Conservation (phyloP, 148 eudicot species). For the Tetragonia tetragonoides region DNA sequence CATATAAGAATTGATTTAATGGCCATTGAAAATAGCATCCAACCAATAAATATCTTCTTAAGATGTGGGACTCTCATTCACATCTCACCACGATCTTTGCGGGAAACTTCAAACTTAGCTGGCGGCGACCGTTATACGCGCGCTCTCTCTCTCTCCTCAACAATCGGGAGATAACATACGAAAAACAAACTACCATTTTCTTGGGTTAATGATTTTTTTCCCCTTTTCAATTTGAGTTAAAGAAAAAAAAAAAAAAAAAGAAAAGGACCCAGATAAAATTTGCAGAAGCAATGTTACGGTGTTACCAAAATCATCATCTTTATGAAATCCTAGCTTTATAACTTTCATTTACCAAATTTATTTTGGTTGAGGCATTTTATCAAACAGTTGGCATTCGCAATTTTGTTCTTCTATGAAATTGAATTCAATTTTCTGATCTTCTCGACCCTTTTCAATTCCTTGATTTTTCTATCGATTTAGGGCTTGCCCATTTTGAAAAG, state of each 20-base stretch:
- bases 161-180: background rate
- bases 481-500: background rate
- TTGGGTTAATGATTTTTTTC: background rate
- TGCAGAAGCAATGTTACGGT: background rate
- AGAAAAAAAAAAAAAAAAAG: background rate
- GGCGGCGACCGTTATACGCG: conserved; percentile 16
- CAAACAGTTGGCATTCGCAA: conserved; percentile 10
- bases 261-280: background rate
- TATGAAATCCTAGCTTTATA: background rate
- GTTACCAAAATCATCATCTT: no score
- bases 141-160: conserved; percentile 17
- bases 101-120: conserved; percentile 12
- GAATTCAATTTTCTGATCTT: background rate
- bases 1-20: no score
- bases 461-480: background rate
- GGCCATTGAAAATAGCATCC: no score
- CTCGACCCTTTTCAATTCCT: background rate
- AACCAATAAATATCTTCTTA: no score
- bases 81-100: conserved; percentile 14
- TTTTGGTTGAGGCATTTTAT: conserved; percentile 16
- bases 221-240: background rate
- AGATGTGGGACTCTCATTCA: background rate
- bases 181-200: background rate
- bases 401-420: background rate
- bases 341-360: background rate